These are phyloP conservation scores for Didymella exigua DNA, from an alignment of 2,329 filamentous ascomycete species.

Conservation along the genomic window DNA sequence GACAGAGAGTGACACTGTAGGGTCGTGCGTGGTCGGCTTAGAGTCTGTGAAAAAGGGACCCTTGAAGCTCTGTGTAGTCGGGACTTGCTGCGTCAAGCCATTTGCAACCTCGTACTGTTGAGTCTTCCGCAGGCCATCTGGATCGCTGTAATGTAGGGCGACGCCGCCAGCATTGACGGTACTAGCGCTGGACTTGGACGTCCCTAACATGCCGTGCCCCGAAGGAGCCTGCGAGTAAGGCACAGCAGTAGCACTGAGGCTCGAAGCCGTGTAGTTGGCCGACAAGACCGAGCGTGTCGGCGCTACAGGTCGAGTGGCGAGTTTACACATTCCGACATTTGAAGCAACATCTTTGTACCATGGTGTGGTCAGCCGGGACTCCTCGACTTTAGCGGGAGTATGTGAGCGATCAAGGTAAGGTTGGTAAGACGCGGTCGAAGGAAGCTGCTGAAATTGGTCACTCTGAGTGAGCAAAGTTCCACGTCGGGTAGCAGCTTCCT, in stretches of 20 bases:
- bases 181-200: constrained; percentile 11
- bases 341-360: constrained; percentile 40
- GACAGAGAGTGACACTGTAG: constrained; percentile 30
- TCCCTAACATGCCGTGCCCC: background rate
- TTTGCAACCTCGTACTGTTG: constrained; percentile 32
- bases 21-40: constrained; percentile 36
- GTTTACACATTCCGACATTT: constrained; percentile 6
- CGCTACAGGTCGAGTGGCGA: constrained; percentile 17
- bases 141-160: constrained; percentile 37
- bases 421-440: constrained; percentile 14
- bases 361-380: constrained; percentile 25
- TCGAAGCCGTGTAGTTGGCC: constrained; percentile 10
- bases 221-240: constrained; percentile 19
- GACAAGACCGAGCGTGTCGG: constrained; percentile 8
- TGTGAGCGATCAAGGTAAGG: constrained; percentile 16
- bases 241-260: constrained; percentile 24
- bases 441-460: background rate
- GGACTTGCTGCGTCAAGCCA: constrained; percentile 30
- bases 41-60: constrained; percentile 47
- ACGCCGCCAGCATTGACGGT: constrained; percentile 13
- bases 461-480: background rate
- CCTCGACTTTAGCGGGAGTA: constrained; percentile 34
- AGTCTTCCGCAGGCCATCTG: constrained; percentile 25
- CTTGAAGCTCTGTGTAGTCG: constrained; percentile 44
- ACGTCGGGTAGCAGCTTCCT: constrained; percentile 24